These are phyloP conservation scores for Lipomyces yamanashiensis DNA, from an alignment of 805 yeast species.

Conservation along the genomic window DNA sequence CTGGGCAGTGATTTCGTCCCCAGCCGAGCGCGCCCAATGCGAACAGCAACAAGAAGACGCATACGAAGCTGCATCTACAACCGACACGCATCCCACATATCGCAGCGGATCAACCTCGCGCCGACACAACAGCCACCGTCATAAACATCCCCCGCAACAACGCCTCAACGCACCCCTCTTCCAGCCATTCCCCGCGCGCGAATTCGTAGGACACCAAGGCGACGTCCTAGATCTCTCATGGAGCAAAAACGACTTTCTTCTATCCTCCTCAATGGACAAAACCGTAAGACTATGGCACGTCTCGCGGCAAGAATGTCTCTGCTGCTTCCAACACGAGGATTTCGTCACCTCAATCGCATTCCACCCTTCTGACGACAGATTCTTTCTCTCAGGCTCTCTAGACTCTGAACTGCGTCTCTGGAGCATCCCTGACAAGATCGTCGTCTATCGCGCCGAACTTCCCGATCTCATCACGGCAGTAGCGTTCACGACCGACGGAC, in stretches of 20 bases:
- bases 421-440: slow-evolving; percentile 77
- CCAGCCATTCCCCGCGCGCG: slow-evolving; percentile 63
- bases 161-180: slow-evolving; percentile 74
- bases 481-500: slow-evolving; percentile 68
- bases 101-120: neutral
- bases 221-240: slow-evolving; percentile 80
- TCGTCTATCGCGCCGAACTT: slow-evolving; percentile 63
- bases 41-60: slow-evolving; percentile 34
- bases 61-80: neutral
- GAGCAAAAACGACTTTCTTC: slow-evolving; percentile 82
- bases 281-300: slow-evolving; percentile 87
- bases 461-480: slow-evolving; percentile 75
- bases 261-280: slow-evolving; percentile 83
- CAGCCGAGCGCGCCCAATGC: slow-evolving; percentile 61
- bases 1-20: slow-evolving; percentile 81
- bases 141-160: slow-evolving; percentile 8
- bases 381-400: slow-evolving; percentile 79
- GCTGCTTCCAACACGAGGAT: slow-evolving; percentile 73
- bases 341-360: slow-evolving; percentile 80
- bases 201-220: slow-evolving; percentile 67
- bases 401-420: slow-evolving; percentile 79
- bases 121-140: neutral
- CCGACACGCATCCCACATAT: slow-evolving; percentile 9
- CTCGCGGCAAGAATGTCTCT: slow-evolving; percentile 64
- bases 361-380: slow-evolving; percentile 85